These are phyloP conservation scores for Hypoxylon fuscum DNA, from an alignment of 495 filamentous ascomycete species.

Conservation along the genomic window DNA sequence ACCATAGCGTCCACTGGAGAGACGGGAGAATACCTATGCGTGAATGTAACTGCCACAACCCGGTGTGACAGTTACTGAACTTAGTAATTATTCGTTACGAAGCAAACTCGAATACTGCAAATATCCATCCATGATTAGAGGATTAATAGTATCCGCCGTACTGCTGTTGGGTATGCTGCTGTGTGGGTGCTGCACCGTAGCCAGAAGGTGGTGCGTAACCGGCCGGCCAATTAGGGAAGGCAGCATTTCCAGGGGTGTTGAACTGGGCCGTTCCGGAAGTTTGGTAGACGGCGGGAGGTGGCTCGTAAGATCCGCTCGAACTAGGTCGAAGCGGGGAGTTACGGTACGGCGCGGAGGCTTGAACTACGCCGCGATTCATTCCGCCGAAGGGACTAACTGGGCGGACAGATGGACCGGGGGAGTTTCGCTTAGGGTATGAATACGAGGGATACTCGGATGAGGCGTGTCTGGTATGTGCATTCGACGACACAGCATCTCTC, in stretches of 20 bases:
- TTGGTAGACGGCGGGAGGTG: constrained; percentile 50
- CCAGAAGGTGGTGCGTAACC: constrained; percentile 23
- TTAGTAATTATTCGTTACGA: too few species aligned
- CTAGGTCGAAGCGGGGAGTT: constrained; percentile 56
- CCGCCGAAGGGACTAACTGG: constrained; percentile 51
- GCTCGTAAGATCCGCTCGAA: constrained; percentile 56
- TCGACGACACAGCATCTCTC: constrained; percentile 35
- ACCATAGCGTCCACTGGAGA: too few species aligned
- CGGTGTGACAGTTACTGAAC: too few species aligned
- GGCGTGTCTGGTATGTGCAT: constrained; percentile 45
- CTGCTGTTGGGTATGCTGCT: constrained; percentile 34
- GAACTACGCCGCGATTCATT: constrained; percentile 37
- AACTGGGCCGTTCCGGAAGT: constrained; percentile 30
- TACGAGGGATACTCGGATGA: constrained; percentile 47
- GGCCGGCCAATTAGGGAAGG: constrained; percentile 34
- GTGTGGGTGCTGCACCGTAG: constrained; percentile 8
- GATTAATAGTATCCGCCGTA: constrained; percentile 37
- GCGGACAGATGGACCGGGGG: constrained; percentile 48
- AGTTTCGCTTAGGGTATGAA: constrained; percentile 49
- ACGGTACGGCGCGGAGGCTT: constrained; percentile 49
- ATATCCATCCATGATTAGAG: too few species aligned
- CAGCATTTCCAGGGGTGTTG: constrained; percentile 35
- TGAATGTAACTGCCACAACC: too few species aligned
- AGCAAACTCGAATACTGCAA: too few species aligned
- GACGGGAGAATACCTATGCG: too few species aligned